Percentiles rank a stretch among this genome's conserved stretches.
Evolutionary conservation across 164 flowering plant genomes (phyloP).

Genomic region (Liriodendron chinense): DNA sequence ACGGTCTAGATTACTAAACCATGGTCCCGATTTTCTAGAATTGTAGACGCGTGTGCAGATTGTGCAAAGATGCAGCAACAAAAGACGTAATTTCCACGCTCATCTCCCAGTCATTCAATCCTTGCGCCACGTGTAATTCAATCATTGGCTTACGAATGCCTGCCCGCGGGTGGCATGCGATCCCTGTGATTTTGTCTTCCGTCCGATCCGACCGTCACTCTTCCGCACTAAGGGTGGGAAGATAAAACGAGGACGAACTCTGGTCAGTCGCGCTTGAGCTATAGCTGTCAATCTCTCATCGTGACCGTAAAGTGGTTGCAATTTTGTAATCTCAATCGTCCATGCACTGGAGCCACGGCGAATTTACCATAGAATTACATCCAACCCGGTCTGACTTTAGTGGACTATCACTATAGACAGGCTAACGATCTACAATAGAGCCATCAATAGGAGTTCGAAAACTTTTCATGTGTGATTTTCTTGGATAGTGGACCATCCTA

Average conservation of each 20-base stretch:
- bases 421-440: too few species aligned
- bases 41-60: too few species aligned
- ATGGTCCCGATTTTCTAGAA: too few species aligned
- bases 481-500: too few species aligned
- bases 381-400: too few species aligned
- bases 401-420: too few species aligned
- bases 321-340: constrained; percentile 33
- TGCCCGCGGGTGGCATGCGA: not conserved
- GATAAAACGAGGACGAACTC: constrained; percentile 46
- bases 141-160: not conserved
- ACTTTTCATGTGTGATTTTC: too few species aligned
- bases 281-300: constrained; percentile 27
- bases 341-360: constrained; percentile 15
- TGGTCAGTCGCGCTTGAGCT: constrained; percentile 54
- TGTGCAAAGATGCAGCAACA: too few species aligned
- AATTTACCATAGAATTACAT: too few species aligned
- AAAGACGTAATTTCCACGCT: not conserved
- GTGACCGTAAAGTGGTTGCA: constrained; percentile 18
- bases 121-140: not conserved
- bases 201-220: not conserved
- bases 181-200: not conserved
- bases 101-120: not conserved
- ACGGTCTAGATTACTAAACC: too few species aligned
- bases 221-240: not conserved
- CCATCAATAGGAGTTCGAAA: too few species aligned